Evolutionary conservation across 2,329 filamentous ascomycete species (phyloP), one percentile per base, ranked within the genome.

Genomic region (Helminthosporium solani): DNA sequence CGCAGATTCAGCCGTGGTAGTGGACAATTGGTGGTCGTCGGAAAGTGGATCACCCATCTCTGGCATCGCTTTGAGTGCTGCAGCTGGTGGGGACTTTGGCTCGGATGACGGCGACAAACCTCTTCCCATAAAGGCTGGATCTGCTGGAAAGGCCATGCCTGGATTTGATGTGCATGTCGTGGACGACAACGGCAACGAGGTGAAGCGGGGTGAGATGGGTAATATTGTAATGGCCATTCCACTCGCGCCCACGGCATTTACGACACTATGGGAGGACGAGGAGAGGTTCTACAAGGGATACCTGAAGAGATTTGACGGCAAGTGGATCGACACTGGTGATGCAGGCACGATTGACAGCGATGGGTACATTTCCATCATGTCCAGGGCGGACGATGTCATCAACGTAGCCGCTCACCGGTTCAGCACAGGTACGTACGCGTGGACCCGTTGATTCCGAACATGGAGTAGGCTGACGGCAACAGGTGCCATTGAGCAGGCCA

Each of bases 321-420:
- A 81, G 57, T 96, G 89, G 88, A 71, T 96, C 34, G 91, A 97
- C 64, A 96, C 91, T 0, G 92, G 91, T 2, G 91, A 97, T 66
- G 87, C 90, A 0, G 91, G 92, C 0, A 84, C 90, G 76, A 83
- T 96, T 46, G 91, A 96, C 63, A 68, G 79, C 12, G 85, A 92
- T 33, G 82, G 81, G 3, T 83, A 83, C 56, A 75, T 84, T 25
- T 79, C 83, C 57, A 76, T 86, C 56, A 84, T 85, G 79, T 76
- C 77, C 3, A 70, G 82, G 42, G 78, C 78, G 25, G 91, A 96
- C 72, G 91, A 96, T 68, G 86, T 96, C 49, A 90, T 96, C 64
- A 96, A 96, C 64, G 91, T 96, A n/a, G 91, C 90, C 33, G 90
- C 91, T 4, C 91, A 96, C 73, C 82, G 91, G 12, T 85, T 96